Evolutionary conservation across 208 protist species (phyloP), one percentile per base, ranked within the genome.

Genomic region (Spongospora subterranea): DNA sequence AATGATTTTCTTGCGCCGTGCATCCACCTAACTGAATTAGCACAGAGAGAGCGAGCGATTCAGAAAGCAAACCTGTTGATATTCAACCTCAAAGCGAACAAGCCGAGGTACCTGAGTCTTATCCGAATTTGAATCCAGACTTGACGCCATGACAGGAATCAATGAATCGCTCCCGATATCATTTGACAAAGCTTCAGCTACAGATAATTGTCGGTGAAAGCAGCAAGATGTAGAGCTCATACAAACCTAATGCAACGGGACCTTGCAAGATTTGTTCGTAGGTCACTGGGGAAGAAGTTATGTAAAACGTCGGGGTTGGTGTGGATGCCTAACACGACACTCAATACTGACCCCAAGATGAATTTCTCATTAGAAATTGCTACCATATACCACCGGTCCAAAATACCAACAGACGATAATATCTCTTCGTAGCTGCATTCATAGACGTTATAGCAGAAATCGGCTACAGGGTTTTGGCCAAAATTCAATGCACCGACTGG

Each of bases 91-190:
- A 43, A 82, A 82, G 6, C 35, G n/a, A 35, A 82, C 71, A 45
- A 45, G 6, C 13, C 71, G 6, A 20, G 71, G 71, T 20, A 82
- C 71, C 35, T 82, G n/a, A 35, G n/a, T 35, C 6, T 13, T 82
- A 82, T 82, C 40, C 35, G 71, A 82, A 43, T 82, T 43, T 43
- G 71, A n/a, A 82, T 82, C 71, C 71, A 82, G n/a, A 82, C 71
- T 82, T 20, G 71, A 82, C 35, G 71, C 71, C 71, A 82, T 45
- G 17, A 82, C 71, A 82, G 71, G 71, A 40, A 82, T 43, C 35
- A 82, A 20, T 40, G 6, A 82, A 43, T 82, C 71, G n/a, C 35
- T 82, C 17, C 71, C 71, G n/a, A 82, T 35, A 20, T 82, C 17
- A 82, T 60, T 24, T 29, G 50, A 6, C 50, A 60, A 60, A 29